Evolutionary conservation across 495 filamentous ascomycete species (phyloP).

Genomic region (Talaromyces adpressus): DNA sequence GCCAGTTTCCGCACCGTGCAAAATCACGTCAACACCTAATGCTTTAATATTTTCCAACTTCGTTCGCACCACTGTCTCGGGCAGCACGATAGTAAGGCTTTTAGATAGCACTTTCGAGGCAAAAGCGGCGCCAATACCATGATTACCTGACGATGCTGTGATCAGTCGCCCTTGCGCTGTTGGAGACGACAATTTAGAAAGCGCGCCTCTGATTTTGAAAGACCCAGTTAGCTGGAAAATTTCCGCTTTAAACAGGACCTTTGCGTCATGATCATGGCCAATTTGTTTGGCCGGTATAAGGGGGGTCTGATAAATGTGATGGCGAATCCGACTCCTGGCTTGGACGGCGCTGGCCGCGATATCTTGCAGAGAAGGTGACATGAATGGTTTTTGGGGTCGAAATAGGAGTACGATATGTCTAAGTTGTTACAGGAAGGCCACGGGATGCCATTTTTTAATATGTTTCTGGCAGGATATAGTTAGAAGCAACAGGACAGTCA

Average conservation of each 20-base stretch:
- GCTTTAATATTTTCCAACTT: background rate
- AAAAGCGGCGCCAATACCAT: background rate
- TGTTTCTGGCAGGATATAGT: too few species aligned
- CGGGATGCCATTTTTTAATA: too few species aligned
- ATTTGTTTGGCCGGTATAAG: background rate
- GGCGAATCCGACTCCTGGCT: background rate
- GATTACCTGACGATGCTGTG: background rate
- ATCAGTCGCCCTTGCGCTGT: background rate
- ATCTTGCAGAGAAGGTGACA: too few species aligned
- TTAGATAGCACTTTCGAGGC: background rate
- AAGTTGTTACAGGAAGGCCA: too few species aligned
- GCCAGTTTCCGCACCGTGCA: background rate
- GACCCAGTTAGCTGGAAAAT: background rate
- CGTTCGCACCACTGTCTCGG: background rate
- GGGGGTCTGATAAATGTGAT: background rate
- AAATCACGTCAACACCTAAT: background rate
- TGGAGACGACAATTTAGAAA: background rate
- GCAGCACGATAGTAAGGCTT: background rate
- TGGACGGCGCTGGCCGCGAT: background rate
- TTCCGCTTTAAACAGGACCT: background rate
- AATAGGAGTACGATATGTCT: too few species aligned
- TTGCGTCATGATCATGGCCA: background rate
- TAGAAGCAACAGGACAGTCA: too few species aligned
- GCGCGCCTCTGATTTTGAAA: background rate
- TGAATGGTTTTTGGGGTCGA: too few species aligned